These are phyloP conservation scores for Aquilaria sinensis DNA, from an alignment of 345 rosid genomes.

Conservation along the genomic window DNA sequence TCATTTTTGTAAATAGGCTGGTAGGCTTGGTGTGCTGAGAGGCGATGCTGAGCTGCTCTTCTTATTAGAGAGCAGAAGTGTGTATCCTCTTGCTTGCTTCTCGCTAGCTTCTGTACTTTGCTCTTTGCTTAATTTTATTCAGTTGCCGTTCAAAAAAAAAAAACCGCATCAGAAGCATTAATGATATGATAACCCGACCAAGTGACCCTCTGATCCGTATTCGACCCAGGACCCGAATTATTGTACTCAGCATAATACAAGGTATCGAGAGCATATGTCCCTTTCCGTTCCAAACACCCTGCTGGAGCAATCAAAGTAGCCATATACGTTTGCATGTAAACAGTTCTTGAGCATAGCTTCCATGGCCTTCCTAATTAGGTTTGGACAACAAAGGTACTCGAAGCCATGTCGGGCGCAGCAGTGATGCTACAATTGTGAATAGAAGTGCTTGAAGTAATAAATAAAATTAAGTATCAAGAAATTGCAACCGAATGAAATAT, in stretches of 20 bases:
- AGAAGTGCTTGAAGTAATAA: slow-evolving; percentile 36
- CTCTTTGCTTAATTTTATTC: too few species aligned
- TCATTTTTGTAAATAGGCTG: too few species aligned
- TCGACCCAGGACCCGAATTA: slow-evolving; percentile 60
- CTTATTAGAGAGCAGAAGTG: too few species aligned
- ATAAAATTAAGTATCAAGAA: too few species aligned
- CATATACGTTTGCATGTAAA: slow-evolving; percentile 32
- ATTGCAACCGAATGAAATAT: too few species aligned
- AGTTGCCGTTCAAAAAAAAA: too few species aligned
- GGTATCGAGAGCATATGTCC: slow-evolving; percentile 48
- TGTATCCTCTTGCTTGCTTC: too few species aligned
- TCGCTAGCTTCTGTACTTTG: too few species aligned
- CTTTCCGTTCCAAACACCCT: slow-evolving; percentile 50
- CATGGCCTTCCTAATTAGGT: slow-evolving; percentile 53
- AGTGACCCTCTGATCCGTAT: slow-evolving; percentile 43
- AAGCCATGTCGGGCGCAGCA: slow-evolving; percentile 55
- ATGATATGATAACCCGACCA: slow-evolving; percentile 65
- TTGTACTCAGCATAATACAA: slow-evolving; percentile 62
- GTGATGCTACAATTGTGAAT: slow-evolving; percentile 51
- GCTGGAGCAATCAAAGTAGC: slow-evolving; percentile 32
- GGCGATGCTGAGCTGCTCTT: too few species aligned
- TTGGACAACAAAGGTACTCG: slow-evolving; percentile 27
- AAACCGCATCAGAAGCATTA: slow-evolving; percentile 42
- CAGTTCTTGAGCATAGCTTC: slow-evolving; percentile 44
- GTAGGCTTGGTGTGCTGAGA: too few species aligned